Evolutionary conservation across 805 yeast genomes (phyloP).

Genomic region (Scheffersomyces ergatensis): DNA sequence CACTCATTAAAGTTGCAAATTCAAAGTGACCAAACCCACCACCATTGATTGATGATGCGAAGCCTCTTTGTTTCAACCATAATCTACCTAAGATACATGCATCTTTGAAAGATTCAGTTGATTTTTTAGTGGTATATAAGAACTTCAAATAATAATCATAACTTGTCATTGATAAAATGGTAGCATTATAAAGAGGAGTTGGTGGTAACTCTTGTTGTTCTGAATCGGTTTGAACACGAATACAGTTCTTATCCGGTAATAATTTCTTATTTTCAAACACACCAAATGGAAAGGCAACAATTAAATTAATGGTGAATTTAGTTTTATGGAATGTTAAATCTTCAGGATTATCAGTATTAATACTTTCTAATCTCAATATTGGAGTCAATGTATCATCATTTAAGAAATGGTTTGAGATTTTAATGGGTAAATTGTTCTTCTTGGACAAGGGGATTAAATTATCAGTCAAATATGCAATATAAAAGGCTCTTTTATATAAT

Average conservation of each 20-base stretch:
- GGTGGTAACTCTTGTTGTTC: constrained; percentile 52
- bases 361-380: constrained; percentile 60
- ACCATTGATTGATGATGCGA: constrained; percentile 56
- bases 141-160: constrained; percentile 71
- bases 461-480: constrained; percentile 74
- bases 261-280: constrained; percentile 74
- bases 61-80: constrained; percentile 89
- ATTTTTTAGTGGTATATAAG: constrained; percentile 70
- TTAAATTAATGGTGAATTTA: constrained; percentile 66
- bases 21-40: constrained; percentile 95
- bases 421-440: constrained; percentile 58
- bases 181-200: constrained; percentile 85
- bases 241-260: constrained; percentile 76
- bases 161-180: constrained; percentile 67
- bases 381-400: constrained; percentile 82
- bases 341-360: constrained; percentile 43
- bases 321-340: constrained; percentile 63
- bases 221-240: constrained; percentile 58
- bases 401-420: constrained; percentile 59
- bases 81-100: constrained; percentile 84
- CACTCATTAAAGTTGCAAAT: constrained; percentile 77
- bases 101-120: constrained; percentile 78
- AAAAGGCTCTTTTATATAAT: constrained; percentile 84
- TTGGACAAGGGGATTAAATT: constrained; percentile 53
- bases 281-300: constrained; percentile 71